Evolutionary conservation across 169 alveolate species (phyloP), one percentile per base, ranked within the genome.

Genomic region (Plasmodium ovale): DNA sequence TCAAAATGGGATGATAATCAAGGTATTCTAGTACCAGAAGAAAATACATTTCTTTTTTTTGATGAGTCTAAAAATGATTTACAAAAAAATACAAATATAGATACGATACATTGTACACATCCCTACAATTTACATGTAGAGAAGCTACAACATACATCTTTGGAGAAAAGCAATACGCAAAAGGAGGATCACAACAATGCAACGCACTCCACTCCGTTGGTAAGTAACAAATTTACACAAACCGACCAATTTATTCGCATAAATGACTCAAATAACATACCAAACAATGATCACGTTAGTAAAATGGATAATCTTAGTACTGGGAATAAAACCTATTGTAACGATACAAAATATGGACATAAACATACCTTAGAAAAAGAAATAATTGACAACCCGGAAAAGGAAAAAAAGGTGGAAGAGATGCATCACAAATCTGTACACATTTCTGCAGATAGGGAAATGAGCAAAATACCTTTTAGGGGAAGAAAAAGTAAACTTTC

Each of bases 11-110:
- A 82, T 16, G 27, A 69, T 31, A 25, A 47, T 49, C 73, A 64
- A 21, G 51, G 90, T 56, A 82, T 82, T 33, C 51, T 82, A 65
- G 62, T 82, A 65, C 90, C 90, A 6, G 72, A 82, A 21, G 84
- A 82, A 6, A 82, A 82, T 19, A 82, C 70, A 16, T 49, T 65
- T 65, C 21, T 33, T 27, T 82, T 65, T 64, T 64, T 82, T 31
- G 51, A 82, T 12, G 25, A 56, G 21, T 21, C 65, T 9, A 64
- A 51, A 51, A 29, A n/a, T 16, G 60, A 62, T 21, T 23, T 12
- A n/a, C 54, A 29, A n/a, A 9, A 23, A 19, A 44, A 27, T 56
- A 16, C 1, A n/a, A 14, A 14, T 14, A 4, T 21, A 14, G 56
- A 47, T 47, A 14, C 56, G 25, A 47, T 14, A 47, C 12, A 47